These are phyloP conservation scores for Lophium mytilinum DNA, from an alignment of 495 filamentous ascomycete species.

Conservation along the genomic window DNA sequence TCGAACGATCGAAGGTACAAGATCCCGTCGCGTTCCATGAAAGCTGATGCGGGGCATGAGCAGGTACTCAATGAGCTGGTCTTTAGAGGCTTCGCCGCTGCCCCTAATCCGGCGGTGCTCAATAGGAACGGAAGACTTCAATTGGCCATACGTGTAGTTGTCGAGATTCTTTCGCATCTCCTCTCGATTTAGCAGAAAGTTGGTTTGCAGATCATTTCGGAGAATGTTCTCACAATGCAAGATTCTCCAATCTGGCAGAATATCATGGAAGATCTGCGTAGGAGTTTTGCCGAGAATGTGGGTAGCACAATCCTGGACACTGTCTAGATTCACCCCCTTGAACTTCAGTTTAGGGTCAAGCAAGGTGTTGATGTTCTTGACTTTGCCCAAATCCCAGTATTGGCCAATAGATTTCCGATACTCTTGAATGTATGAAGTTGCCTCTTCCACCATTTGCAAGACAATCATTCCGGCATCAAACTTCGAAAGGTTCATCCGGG, in stretches of 20 bases:
- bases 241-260: conserved; percentile 31
- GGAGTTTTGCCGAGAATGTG: conserved; percentile 29
- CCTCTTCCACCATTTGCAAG: conserved; percentile 5
- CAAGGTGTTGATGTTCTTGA: conserved; percentile 5
- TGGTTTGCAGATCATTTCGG: conserved; percentile 27
- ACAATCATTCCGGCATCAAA: background rate
- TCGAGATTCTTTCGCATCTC: conserved; percentile 27
- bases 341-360: conserved; percentile 4
- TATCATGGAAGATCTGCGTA: conserved; percentile 30
- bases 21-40: conserved; percentile 33
- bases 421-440: background rate
- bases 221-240: conserved; percentile 39
- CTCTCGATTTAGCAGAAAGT: conserved; percentile 26
- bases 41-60: conserved; percentile 32
- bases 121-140: conserved; percentile 15
- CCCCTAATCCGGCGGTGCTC: background rate
- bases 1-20: conserved; percentile 38
- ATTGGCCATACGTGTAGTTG: conserved; percentile 8
- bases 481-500: background rate
- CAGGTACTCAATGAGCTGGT: conserved; percentile 30
- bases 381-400: conserved; percentile 9
- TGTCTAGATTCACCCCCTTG: conserved; percentile 4
- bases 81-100: conserved; percentile 16
- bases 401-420: background rate
- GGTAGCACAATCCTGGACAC: conserved; percentile 4